These are phyloP conservation scores for Russula sp. DNA, from an alignment of 768 basidiomycete species.

Conservation along the genomic window DNA sequence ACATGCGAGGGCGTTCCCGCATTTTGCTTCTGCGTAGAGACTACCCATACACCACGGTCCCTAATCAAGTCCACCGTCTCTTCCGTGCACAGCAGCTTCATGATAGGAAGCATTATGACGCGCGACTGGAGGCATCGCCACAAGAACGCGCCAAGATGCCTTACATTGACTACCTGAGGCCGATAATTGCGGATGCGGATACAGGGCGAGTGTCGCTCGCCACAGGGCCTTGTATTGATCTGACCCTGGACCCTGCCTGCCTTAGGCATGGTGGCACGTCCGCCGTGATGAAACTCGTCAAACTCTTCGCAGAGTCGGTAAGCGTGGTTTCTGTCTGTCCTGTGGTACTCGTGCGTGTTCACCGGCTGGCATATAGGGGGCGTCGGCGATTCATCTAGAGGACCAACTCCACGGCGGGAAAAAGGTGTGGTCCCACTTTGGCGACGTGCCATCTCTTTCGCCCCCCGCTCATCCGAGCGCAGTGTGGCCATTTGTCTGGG, in stretches of 20 bases:
- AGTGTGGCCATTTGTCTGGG: conserved; percentile 86
- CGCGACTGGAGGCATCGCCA: conserved; percentile 59
- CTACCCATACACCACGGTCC: conserved; percentile 94
- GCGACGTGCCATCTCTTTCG: not conserved
- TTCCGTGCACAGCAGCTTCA: conserved; percentile 90
- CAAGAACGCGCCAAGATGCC: conserved; percentile 65
- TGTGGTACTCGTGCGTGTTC: conserved; percentile 5
- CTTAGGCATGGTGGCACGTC: conserved; percentile 89
- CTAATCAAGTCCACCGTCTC: conserved; percentile 89
- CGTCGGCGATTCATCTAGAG: conserved; percentile 86
- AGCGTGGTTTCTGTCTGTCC: conserved; percentile 21
- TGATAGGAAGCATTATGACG: conserved; percentile 90
- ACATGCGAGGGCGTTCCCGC: not conserved
- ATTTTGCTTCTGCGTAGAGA: conserved; percentile 47
- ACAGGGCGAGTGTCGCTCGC: conserved; percentile 62
- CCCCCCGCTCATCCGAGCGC: not conserved
- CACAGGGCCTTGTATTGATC: conserved; percentile 5
- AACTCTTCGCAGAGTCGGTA: conserved; percentile 91
- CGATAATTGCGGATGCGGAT: conserved; percentile 93
- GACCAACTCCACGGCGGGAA: conserved; percentile 94
- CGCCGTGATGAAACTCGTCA: conserved; percentile 89
- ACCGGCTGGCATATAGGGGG: conserved; percentile 46
- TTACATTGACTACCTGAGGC: conserved; percentile 82
- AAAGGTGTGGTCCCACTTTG: conserved; percentile 44
- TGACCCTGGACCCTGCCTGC: not conserved